These are phyloP conservation scores for Dipteronia sinensis DNA, from an alignment of 345 rosid species.

Conservation along the genomic window DNA sequence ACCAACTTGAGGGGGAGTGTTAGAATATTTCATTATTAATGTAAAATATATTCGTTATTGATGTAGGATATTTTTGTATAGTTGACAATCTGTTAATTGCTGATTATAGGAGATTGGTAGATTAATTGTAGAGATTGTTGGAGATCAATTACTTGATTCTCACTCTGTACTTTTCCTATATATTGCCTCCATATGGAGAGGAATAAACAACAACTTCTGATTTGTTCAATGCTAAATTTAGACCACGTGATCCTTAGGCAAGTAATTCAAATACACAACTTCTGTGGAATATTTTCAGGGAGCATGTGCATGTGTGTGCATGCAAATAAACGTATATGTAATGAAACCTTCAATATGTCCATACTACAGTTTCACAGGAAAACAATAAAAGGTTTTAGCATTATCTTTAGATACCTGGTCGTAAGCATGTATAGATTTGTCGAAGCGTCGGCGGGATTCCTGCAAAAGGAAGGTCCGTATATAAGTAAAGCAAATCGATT, in stretches of 20 bases:
- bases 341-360: neutral
- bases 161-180: too few species aligned
- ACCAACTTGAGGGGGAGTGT: too few species aligned
- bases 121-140: too few species aligned
- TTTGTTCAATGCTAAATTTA: too few species aligned
- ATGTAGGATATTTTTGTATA: too few species aligned
- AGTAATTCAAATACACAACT: neutral
- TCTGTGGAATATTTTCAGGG: neutral
- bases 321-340: neutral
- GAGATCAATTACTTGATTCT: too few species aligned
- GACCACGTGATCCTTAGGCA: neutral
- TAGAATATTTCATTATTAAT: too few species aligned
- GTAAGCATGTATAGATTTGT: slow-evolving; percentile 58
- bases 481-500: neutral
- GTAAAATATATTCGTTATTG: too few species aligned
- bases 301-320: neutral
- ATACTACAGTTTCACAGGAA: neutral
- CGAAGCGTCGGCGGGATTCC: slow-evolving; percentile 77
- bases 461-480: slow-evolving; percentile 30
- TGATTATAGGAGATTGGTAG: too few species aligned
- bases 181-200: too few species aligned
- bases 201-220: too few species aligned
- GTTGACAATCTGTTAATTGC: too few species aligned
- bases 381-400: neutral
- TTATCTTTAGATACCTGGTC: slow-evolving; percentile 63